These are phyloP conservation scores for Diaporthe longicolla DNA, from an alignment of 2,329 filamentous ascomycete genomes.

Conservation along the genomic window DNA sequence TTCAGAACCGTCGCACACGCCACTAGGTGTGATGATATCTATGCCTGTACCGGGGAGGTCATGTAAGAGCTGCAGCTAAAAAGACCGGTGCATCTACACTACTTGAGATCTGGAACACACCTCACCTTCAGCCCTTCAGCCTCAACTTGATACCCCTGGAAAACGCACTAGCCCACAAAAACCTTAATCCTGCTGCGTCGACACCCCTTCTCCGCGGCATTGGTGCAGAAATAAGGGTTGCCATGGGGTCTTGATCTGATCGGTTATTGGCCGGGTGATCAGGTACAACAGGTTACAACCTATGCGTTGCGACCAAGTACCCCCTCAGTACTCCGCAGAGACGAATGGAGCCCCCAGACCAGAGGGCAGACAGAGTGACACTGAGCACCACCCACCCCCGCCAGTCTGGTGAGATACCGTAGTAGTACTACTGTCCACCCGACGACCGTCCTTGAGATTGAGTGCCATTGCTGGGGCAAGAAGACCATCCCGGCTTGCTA, in stretches of 20 bases:
- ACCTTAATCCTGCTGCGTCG: constrained; percentile 9
- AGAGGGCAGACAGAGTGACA: background rate
- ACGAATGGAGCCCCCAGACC: too few species aligned
- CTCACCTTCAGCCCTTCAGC: constrained; percentile 18
- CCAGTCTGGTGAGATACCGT: background rate
- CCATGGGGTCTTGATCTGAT: background rate
- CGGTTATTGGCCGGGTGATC: background rate
- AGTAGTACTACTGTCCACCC: background rate
- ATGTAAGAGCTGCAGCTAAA: background rate
- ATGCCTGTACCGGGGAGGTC: background rate
- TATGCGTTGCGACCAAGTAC: background rate
- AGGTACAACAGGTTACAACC: background rate
- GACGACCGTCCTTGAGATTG: background rate
- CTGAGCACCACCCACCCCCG: background rate
- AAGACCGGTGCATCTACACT: background rate
- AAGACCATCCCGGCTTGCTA: too few species aligned
- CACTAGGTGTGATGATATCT: background rate
- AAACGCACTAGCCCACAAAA: constrained; percentile 20
- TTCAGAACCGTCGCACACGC: too few species aligned
- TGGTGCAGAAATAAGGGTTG: background rate
- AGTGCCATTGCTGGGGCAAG: background rate
- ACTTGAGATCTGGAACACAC: constrained; percentile 4
- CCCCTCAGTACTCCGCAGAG: background rate
- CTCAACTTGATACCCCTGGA: constrained; percentile 22
- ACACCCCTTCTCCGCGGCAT: constrained; percentile 8